Evolutionary conservation across 2,329 filamentous ascomycete genomes (phyloP), one percentile per base, ranked within the genome.

Genomic region (Colletotrichum sp.): DNA sequence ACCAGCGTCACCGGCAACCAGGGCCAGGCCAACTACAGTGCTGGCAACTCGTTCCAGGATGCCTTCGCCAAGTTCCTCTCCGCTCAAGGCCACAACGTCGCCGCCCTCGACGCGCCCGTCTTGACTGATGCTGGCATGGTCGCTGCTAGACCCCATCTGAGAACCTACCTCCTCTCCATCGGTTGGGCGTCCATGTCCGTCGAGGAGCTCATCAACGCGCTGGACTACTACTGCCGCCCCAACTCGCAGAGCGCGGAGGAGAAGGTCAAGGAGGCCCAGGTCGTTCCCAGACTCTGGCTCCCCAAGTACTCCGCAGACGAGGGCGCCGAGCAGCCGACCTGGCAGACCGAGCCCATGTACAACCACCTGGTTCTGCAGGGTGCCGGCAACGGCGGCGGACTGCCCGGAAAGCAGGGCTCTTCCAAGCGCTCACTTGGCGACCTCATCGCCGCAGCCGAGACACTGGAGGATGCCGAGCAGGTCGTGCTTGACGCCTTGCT

Each of bases 31-130:
- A 87, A 85, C 76, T 89, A 89, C 73, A 76, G 80, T 2, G 84
- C 84, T 1, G 86, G 83, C 1, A 87, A 87, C 73, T 73, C 76
- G 15, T 89, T 82, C 77, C 82, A 86, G 78, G 80, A 87, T 69
- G 80, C 82, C 6, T 80, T 88, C 29, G 84, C 83, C 11, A 81
- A 83, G 27, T 82, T 86, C 76, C 83, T 87, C 6, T 80, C 82
- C 1, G 51, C 71, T 6, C 78, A 78, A 1, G 86, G 86, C 2
- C 79, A 87, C 4, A 81, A 85, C 4, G 87, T 85, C 29, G 83
- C 86, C 0, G 85, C 85, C 0, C 82, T 92, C 3, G 86, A 91
- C 77, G 81, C 92, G 21, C 89, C 88, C 1, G 85, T 85, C 3
- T 85, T 92, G 9, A 83, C 83, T 0, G 87, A 86, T 72, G 84